phyloP scores from a whole-genome alignment of 768 basidiomycete genomes.

The Collybiopsis confluens region DNA sequence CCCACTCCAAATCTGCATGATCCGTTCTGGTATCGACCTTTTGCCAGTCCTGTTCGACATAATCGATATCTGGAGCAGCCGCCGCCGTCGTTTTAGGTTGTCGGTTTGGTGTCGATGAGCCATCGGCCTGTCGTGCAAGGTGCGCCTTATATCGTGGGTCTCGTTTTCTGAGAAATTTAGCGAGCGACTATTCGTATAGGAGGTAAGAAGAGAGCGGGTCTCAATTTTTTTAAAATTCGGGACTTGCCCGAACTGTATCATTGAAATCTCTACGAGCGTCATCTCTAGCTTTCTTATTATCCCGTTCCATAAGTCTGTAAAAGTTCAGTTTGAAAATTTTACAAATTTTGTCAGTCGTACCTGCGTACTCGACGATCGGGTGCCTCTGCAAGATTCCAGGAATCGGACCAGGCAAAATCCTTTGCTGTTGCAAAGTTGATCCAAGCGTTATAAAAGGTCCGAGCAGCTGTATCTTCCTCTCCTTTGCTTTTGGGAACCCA shows the following conservation, averaged over 20 bases:
- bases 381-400: slow-evolving; percentile 80
- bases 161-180: slow-evolving; percentile 75
- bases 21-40: slow-evolving; percentile 40
- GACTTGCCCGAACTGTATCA: slow-evolving; percentile 76
- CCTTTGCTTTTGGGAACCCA: slow-evolving; percentile 54
- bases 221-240: not conserved
- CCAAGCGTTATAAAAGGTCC: slow-evolving; percentile 84
- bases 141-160: slow-evolving; percentile 83
- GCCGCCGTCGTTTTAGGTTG: slow-evolving; percentile 16
- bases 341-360: slow-evolving; percentile 26
- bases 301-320: slow-evolving; percentile 84
- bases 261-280: slow-evolving; percentile 89
- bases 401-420: slow-evolving; percentile 83
- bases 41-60: slow-evolving; percentile 91
- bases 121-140: slow-evolving; percentile 42
- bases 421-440: slow-evolving; percentile 82
- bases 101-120: slow-evolving; percentile 25
- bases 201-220: too few relatives aligned
- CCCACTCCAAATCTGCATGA: slow-evolving; percentile 72
- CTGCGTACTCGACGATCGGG: slow-evolving; percentile 83
- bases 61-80: slow-evolving; percentile 35
- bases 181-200: slow-evolving; percentile 53
- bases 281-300: slow-evolving; percentile 90
- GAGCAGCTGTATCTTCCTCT: slow-evolving; percentile 47
- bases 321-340: not conserved